A percentile compares a stretch with the other conserved stretches of the same genome.
Evolutionary conservation across 202 grass and related monocot species (phyloP).

Genomic region (Schoenoplectus tabernaemontani): DNA sequence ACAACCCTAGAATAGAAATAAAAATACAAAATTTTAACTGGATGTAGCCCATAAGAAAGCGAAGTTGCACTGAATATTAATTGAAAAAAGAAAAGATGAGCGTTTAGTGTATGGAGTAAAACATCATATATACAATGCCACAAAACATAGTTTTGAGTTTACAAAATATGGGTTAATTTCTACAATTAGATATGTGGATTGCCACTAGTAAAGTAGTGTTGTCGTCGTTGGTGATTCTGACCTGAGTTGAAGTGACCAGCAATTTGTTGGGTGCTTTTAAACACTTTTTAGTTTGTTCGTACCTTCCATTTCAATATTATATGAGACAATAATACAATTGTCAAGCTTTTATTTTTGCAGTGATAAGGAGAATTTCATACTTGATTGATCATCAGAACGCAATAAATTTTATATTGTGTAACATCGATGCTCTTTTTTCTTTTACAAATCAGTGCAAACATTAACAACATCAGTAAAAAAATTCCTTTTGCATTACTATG

Average conservation of each 20-base stretch:
- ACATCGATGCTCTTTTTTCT: neutral
- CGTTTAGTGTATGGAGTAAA: neutral
- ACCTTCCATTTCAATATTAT: neutral
- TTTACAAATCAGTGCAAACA: neutral
- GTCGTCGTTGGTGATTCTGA: neutral
- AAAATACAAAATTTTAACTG: neutral
- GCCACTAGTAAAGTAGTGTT: neutral
- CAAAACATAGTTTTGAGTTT: neutral
- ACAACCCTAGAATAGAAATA: no score
- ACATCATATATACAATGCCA: neutral
- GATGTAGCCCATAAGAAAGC: neutral
- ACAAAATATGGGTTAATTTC: neutral
- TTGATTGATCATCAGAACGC: neutral
- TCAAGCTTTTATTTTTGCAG: neutral
- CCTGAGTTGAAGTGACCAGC: neutral
- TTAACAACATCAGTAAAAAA: neutral
- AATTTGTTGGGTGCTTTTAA: slow-evolving; percentile 1
- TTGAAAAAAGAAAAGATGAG: neutral
- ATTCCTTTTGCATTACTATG: no score
- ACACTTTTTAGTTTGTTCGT: neutral
- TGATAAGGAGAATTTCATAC: neutral
- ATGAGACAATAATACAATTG: neutral
- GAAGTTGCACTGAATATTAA: neutral
- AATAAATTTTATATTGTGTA: neutral
- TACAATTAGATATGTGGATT: neutral